Conservation (phyloP, 2,329 filamentous ascomycete species). For the Verticillium isaacii region DNA sequence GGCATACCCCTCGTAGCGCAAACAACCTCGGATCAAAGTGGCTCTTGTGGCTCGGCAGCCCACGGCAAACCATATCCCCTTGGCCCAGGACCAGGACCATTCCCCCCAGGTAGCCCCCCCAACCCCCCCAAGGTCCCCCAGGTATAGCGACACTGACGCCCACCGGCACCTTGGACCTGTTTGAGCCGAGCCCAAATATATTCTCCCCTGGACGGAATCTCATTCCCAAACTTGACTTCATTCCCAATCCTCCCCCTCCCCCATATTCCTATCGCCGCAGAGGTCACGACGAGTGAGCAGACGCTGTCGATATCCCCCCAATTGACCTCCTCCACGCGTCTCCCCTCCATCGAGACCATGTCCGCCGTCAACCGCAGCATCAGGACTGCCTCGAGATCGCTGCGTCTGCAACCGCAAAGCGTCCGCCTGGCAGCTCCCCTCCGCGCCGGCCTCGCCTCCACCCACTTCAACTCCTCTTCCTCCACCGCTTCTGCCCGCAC, state of each 20-base stretch:
- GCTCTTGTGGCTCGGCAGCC: constrained; percentile 12
- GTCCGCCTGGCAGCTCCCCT: constrained; percentile 29
- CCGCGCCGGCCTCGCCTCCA: constrained; percentile 28
- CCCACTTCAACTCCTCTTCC: constrained; percentile 23
- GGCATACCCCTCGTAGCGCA: background rate
- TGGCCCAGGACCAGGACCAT: background rate
- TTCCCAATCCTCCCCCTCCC: background rate
- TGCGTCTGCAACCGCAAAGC: constrained; percentile 40
- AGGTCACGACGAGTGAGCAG: background rate
- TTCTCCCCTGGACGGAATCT: constrained; percentile 2
- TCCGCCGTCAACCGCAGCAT: constrained; percentile 51
- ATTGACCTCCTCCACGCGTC: constrained; percentile 7
- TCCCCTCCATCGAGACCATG: constrained; percentile 29
- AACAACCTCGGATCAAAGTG: constrained; percentile 15
- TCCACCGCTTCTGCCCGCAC: constrained; percentile 17
- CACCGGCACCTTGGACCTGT: background rate
- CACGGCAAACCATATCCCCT: constrained; percentile 9
- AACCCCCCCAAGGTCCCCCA: background rate
- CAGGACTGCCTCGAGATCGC: constrained; percentile 48
- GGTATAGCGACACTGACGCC: background rate
- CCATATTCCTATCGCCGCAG: background rate
- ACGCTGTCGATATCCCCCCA: constrained; percentile 2
- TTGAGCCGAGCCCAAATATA: constrained; percentile 2
- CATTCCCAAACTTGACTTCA: background rate
- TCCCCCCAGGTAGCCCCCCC: background rate